phyloP scores from a whole-genome alignment of 495 filamentous ascomycete species.

The Aspergillus carlsbadensis region DNA sequence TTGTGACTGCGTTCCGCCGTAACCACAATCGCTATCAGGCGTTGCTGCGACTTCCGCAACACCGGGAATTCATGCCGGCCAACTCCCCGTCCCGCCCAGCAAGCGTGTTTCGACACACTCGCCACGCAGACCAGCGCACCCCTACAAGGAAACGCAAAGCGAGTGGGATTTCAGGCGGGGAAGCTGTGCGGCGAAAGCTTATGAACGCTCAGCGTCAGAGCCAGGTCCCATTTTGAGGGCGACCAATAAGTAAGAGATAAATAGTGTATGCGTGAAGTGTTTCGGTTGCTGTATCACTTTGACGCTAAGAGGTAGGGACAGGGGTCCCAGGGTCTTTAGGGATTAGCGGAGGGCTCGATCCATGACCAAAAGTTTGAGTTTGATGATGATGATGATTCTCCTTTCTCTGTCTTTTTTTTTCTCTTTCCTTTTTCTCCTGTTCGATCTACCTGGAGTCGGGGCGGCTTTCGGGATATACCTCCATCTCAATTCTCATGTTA shows the following conservation, averaged over 20 bases:
- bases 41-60: constrained; percentile 59
- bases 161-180: constrained; percentile 37
- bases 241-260: background rate
- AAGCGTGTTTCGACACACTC: constrained; percentile 48
- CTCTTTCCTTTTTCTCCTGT: background rate
- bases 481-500: constrained; percentile 7
- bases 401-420: background rate
- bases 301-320: background rate
- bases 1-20: constrained; percentile 75
- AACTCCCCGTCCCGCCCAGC: constrained; percentile 45
- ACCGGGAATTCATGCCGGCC: constrained; percentile 50
- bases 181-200: constrained; percentile 48
- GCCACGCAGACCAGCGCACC: constrained; percentile 43
- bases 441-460: constrained; percentile 13
- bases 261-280: background rate
- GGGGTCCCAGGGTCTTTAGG: constrained; percentile 2
- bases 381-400: constrained; percentile 14
- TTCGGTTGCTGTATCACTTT: background rate
- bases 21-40: constrained; percentile 74
- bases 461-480: constrained; percentile 21
- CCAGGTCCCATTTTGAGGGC: constrained; percentile 38
- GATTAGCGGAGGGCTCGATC: constrained; percentile 2
- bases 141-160: constrained; percentile 45
- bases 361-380: constrained; percentile 21
- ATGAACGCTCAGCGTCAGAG: constrained; percentile 45